phyloP scores from a whole-genome alignment of 192 early-diverging fungal species.

The Umbelopsis ramanniana region DNA sequence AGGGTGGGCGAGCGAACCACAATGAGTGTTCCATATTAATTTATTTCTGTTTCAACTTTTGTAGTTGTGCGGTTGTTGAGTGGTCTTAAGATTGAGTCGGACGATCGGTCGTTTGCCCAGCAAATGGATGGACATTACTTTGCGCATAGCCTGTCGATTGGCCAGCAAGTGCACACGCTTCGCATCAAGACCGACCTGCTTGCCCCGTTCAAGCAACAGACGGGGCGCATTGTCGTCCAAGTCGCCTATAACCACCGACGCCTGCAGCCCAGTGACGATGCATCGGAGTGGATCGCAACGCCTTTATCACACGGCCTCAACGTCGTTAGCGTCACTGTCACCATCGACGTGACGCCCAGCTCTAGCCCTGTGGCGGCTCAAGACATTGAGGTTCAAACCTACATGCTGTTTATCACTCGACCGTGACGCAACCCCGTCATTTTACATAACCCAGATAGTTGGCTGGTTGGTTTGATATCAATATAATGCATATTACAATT shows the following conservation, averaged over 20 bases:
- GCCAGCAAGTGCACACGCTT: constrained; percentile 21
- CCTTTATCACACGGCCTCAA: constrained; percentile 21
- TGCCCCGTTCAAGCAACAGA: not conserved
- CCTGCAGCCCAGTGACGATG: constrained; percentile 12
- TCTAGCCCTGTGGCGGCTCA: not conserved
- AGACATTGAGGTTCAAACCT: constrained; percentile 21
- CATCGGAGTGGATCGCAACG: constrained; percentile 8
- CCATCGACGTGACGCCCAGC: constrained; percentile 23
- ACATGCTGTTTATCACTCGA: constrained; percentile 31
- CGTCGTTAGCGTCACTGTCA: constrained; percentile 25
- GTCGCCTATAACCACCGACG: constrained; percentile 21
- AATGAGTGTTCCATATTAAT: not conserved
- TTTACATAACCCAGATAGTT: not conserved
- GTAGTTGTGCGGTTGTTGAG: not conserved
- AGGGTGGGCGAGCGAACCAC: not conserved
- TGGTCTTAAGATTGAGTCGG: constrained; percentile 17
- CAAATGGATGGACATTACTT: constrained; percentile 21
- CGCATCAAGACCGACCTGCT: constrained; percentile 21
- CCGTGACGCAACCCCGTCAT: not conserved
- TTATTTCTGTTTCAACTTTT: not conserved
- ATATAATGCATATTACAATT: constrained; percentile 18
- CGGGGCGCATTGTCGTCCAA: constrained; percentile 16
- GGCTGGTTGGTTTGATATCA: not conserved
- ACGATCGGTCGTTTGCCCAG: not conserved
- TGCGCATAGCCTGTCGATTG: constrained; percentile 29